Conservation (phyloP, 163 green algal genomes). For the Scenedesmus sp. region DNA sequence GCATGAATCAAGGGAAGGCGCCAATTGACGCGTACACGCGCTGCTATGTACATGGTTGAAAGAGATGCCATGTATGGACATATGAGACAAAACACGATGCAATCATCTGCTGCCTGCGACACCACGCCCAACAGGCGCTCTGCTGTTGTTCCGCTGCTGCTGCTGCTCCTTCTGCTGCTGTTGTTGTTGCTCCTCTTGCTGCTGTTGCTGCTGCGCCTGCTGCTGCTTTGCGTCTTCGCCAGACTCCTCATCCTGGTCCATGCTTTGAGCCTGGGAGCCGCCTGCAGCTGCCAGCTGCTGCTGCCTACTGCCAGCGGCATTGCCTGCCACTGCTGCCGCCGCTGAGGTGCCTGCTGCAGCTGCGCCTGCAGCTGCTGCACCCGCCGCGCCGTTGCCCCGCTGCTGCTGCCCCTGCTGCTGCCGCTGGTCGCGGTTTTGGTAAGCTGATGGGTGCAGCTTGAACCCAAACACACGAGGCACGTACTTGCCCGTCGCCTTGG, state of each 20-base stretch:
- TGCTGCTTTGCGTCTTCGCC: slow-evolving; percentile 9
- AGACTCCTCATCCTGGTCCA: slow-evolving; percentile 46
- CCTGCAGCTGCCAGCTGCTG: slow-evolving; percentile 18
- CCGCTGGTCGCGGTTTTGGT: slow-evolving; percentile 48
- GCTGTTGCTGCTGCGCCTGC: slow-evolving; percentile 21
- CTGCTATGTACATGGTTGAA: not conserved
- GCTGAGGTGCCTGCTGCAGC: slow-evolving; percentile 1
- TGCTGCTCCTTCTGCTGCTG: slow-evolving; percentile 40
- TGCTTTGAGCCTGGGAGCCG: slow-evolving; percentile 42
- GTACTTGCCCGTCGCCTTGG: slow-evolving; percentile 80
- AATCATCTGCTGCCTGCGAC: slow-evolving; percentile 6
- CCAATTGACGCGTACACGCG: not conserved
- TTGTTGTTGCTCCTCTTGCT: slow-evolving; percentile 8
- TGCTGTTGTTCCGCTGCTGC: not conserved
- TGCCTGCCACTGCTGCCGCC: slow-evolving; percentile 23
- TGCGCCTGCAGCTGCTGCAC: slow-evolving; percentile 8
- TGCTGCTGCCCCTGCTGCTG: slow-evolving; percentile 30
- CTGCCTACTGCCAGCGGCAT: not conserved
- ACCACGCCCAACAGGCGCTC: not conserved
- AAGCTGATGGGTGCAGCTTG: slow-evolving; percentile 86
- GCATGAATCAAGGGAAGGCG: not conserved
- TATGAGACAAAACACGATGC: not conserved
- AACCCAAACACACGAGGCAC: slow-evolving; percentile 97
- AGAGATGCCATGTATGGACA: not conserved
- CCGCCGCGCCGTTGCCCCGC: not conserved